Evolutionary conservation across 1,284 basidiomycete genomes (phyloP), one percentile per base, ranked within the genome.

Genomic region (Porphyrellus sp.): DNA sequence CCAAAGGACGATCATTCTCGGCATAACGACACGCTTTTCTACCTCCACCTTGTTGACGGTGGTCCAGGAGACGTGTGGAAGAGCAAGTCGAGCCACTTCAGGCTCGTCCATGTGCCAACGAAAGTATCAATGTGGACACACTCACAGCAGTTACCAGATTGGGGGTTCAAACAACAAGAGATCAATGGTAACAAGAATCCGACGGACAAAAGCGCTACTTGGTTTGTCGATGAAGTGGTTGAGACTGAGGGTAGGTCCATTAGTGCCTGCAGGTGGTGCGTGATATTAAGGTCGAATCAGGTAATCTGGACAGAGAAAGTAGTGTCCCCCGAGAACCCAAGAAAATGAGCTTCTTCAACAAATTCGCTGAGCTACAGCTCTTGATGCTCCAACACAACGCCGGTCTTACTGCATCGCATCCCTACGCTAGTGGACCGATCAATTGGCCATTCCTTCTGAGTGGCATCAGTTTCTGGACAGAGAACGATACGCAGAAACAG

Each of bases 391-490:
- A 97, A 69, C 96, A 99, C 75, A 99, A 99, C 66, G 92, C 94
- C 12, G 95, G 93, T 16, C 77, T 99, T 51, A 98, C 93, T 21
- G 88, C 92, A 18, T 89, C 86, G 12, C 97, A 99, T 69, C 97
- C 97, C 35, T 99, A 99, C 68, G 94, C 95, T 1, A 91, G 89
- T 54, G 81, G 81, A 13, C 95, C 97, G 1, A 88, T 98, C 72
- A 95, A 97, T 68, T 99, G 97, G 97, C 97, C 97, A 1, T 98
- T 99, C 82, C 79, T 95, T 44, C 74, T 98, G 30, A 89, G 80
- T 56, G 97, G 97, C 46, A 98, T 99, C 72, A 94, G 91, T 64
- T 99, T 99, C 80, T 99, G 97, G 97, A 98, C 96, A 1, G 79
- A 92, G 62, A 86, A 80, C 58, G 84, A 88, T 13, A 77, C 78